phyloP scores from a whole-genome alignment of 2,329 filamentous ascomycete genomes.

The Colletotrichum coccodes region DNA sequence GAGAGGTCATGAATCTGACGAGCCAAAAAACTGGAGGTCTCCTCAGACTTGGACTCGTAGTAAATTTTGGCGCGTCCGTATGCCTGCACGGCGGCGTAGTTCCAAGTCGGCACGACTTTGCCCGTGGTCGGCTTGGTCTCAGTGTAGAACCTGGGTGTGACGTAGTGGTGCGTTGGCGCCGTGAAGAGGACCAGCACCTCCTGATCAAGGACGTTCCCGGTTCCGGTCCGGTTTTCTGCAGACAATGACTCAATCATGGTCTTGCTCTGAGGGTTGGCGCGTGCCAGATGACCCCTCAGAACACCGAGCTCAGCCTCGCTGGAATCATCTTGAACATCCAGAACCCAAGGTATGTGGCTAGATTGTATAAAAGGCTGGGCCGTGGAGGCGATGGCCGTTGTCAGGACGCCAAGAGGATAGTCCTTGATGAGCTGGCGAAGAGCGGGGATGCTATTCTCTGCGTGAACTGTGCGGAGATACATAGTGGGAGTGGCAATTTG shows the following conservation, averaged over 20 bases:
- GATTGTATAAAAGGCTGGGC: constrained; percentile 62
- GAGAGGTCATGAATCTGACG: constrained; percentile 65
- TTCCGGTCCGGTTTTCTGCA: constrained; percentile 12
- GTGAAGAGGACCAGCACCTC: constrained; percentile 74
- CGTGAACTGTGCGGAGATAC: constrained; percentile 67
- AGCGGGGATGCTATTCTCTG: constrained; percentile 57
- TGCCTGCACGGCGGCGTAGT: constrained; percentile 73
- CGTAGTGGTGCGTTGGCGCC: constrained; percentile 66
- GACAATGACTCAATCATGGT: constrained; percentile 61
- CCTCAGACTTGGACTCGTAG: constrained; percentile 56
- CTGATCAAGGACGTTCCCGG: constrained; percentile 48
- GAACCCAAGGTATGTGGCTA: constrained; percentile 69
- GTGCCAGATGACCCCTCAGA: constrained; percentile 71
- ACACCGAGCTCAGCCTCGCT: constrained; percentile 52
- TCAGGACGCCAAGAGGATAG: constrained; percentile 71
- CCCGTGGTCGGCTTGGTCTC: constrained; percentile 71
- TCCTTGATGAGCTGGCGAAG: constrained; percentile 67
- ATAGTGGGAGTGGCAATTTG: constrained; percentile 49
- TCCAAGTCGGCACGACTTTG: constrained; percentile 78
- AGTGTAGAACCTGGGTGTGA: constrained; percentile 75
- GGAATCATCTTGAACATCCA: constrained; percentile 58
- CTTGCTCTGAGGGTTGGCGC: constrained; percentile 72
- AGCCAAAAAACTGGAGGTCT: constrained; percentile 58
- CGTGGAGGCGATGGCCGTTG: constrained; percentile 66
- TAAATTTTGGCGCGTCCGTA: constrained; percentile 68